phyloP scores from a whole-genome alignment of 257 asterid species.

The Fraxinus pennsylvanica region DNA sequence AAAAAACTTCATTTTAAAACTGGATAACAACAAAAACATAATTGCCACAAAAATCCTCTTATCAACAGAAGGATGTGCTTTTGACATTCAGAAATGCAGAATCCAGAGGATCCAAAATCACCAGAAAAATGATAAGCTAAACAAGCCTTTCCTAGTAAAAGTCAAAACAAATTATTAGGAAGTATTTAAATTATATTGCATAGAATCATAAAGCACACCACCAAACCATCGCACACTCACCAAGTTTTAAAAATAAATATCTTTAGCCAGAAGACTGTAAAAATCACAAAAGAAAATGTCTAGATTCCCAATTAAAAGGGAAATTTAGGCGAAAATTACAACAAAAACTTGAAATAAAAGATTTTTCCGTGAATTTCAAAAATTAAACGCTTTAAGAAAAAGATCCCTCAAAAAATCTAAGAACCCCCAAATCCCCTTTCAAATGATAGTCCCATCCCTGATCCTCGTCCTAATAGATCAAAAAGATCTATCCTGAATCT shows the following conservation, averaged over 20 bases:
- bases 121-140: neutral
- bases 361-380: neutral
- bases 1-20: neutral
- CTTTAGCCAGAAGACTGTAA: neutral
- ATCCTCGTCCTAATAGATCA: slow-evolving; percentile 20
- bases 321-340: neutral
- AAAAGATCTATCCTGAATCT: slow-evolving; percentile 24
- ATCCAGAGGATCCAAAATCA: neutral
- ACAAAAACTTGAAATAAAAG: neutral
- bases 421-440: slow-evolving; percentile 22
- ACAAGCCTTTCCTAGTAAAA: neutral
- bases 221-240: neutral
- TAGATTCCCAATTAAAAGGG: neutral
- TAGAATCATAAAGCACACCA: neutral
- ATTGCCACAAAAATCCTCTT: neutral
- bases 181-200: neutral
- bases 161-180: neutral
- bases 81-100: neutral
- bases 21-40: neutral
- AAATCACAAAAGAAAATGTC: neutral
- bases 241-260: neutral
- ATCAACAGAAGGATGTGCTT: neutral
- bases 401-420: slow-evolving; percentile 7
- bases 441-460: neutral
- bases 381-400: neutral